Evolutionary conservation across 164 flowering plant genomes (phyloP), one percentile per base, ranked within the genome.

Genomic region (Cinnamomum micranthum): DNA sequence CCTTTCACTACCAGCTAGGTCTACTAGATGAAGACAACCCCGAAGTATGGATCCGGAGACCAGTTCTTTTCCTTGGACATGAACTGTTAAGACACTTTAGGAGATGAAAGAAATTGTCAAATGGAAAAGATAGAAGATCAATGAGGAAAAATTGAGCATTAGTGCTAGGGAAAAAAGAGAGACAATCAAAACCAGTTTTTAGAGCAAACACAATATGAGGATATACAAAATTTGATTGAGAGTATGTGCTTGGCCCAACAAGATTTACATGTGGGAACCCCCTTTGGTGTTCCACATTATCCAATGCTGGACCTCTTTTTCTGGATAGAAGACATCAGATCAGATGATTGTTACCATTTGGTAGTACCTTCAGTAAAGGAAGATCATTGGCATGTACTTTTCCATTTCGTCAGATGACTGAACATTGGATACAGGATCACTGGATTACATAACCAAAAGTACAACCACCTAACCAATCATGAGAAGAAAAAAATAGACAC

Each of bases 1-100:
- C 51, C 98, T 85, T 81, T 95, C 98, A 81, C 98, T 95, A 77
- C 98, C 98, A 76, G 98, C 98, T 62, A 95, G 81, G 82, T 92
- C 98, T 24, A 95, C 97, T 20, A 95, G 81, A 85, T 94, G 93
- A 55, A 94, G 93, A 80, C 95, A 90, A 28, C 95, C 95, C 69
- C 84, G 81, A 28, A 91, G 84, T 58, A 84, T 82, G 28, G 92
- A 81, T 67, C 93, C 95, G 22, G 94, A 86, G 27, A 76, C 85
- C 67, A 87, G 64, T 70, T 92, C 98, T 81, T 78, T 91, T 77
- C 98, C 98, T 22, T 86, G 86, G 70, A 95, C 93, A 83, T 92
- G 97, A 80, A 93, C 86, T 31, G 95, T 88, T 67, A 95, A 82
- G 65, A 91, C 85, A 78, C 98, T 94, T 84, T 65, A 82, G n/a